A percentile compares a stretch with the other conserved stretches of the same genome.
Evolutionary conservation across 2,329 filamentous ascomycete genomes (phyloP).

Genomic region (Xylariaceae sp.): DNA sequence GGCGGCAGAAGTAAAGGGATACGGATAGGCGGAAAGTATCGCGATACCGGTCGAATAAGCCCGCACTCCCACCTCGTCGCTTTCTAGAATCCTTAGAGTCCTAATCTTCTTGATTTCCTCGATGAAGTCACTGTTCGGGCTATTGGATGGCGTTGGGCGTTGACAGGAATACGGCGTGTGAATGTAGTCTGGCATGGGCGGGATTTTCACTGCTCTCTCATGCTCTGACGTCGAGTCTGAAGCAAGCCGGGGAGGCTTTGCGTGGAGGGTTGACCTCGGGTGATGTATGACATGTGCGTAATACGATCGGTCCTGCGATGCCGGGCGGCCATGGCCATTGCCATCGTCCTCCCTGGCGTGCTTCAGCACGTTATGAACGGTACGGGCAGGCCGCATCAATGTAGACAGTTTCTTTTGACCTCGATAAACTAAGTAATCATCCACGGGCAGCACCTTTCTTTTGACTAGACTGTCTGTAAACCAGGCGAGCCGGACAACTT

Average conservation of each 20-base stretch:
- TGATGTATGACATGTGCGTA: constrained; percentile 14
- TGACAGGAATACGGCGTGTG: constrained; percentile 71
- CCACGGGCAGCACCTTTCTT: constrained; percentile 41
- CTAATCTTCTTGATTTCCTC: constrained; percentile 68
- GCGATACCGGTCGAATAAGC: constrained; percentile 88
- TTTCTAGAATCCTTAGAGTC: constrained; percentile 61
- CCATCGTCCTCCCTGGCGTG: constrained; percentile 28
- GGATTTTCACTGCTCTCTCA: constrained; percentile 52
- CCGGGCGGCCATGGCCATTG: constrained; percentile 5
- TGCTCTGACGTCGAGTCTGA: constrained; percentile 74
- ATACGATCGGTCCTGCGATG: constrained; percentile 9
- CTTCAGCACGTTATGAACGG: constrained; percentile 28
- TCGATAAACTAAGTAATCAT: constrained; percentile 50
- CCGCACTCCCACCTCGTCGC: constrained; percentile 72
- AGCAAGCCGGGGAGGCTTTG: constrained; percentile 40
- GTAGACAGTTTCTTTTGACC: constrained; percentile 34
- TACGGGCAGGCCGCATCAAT: constrained; percentile 14
- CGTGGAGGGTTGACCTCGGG: constrained; percentile 29
- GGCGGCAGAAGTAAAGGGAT: constrained; percentile 36
- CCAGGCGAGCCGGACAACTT: constrained; percentile 56
- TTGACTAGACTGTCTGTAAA: constrained; percentile 47
- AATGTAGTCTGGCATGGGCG: constrained; percentile 62
- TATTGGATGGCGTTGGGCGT: constrained; percentile 62
- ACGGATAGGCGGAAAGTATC: constrained; percentile 73
- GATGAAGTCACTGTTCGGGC: constrained; percentile 73